These are phyloP conservation scores for Saccharomyces mikatae DNA, from an alignment of 805 yeast genomes.

Conservation along the genomic window DNA sequence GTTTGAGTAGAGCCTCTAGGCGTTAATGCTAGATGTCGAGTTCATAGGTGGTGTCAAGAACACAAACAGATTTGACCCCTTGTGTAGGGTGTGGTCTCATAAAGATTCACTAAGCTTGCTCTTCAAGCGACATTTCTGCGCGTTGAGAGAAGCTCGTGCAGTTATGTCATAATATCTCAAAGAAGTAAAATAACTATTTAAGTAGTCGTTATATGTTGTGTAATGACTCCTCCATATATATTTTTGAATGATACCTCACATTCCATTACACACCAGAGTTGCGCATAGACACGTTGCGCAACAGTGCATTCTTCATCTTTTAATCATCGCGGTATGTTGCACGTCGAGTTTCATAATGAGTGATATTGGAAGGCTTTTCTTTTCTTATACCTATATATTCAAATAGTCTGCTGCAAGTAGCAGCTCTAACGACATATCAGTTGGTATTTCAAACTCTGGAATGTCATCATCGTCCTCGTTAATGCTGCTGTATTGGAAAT, in stretches of 20 bases:
- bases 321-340: background rate
- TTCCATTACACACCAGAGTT: background rate
- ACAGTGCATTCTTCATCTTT: background rate
- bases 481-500: slow-evolving; percentile 54
- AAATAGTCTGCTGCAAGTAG: slow-evolving; percentile 84
- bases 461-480: slow-evolving; percentile 35
- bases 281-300: background rate
- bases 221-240: background rate
- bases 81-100: background rate
- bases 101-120: background rate
- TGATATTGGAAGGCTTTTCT: background rate
- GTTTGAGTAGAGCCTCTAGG: slow-evolving; percentile 65
- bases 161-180: background rate
- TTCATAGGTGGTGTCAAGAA: background rate
- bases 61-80: background rate
- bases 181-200: background rate
- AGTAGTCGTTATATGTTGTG: background rate
- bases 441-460: slow-evolving; percentile 86
- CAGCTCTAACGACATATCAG: slow-evolving; percentile 86
- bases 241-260: background rate
- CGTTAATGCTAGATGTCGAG: slow-evolving; percentile 20
- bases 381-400: slow-evolving; percentile 22
- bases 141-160: background rate
- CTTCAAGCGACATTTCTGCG: background rate
- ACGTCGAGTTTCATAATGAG: background rate